Conservation (phyloP, 352 stramenopile species). For the Thraustotheca clavata region DNA sequence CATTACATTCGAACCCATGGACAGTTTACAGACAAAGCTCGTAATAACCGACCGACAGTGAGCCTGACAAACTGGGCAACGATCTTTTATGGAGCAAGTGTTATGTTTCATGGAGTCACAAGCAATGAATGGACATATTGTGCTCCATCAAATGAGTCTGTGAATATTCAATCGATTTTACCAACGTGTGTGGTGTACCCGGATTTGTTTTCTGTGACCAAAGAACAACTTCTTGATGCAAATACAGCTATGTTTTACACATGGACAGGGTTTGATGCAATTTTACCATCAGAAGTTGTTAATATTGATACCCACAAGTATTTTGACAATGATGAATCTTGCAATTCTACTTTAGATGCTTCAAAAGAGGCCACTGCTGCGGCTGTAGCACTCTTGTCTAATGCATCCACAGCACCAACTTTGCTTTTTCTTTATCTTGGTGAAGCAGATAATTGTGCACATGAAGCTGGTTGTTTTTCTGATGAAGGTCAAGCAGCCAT, state of each 20-base stretch:
- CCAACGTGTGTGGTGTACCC: conserved; percentile 14
- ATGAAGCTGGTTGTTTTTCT: conserved; percentile 17
- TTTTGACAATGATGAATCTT: neutral
- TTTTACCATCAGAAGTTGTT: conserved; percentile 6
- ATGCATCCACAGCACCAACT: neutral
- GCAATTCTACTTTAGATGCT: conserved; percentile 2
- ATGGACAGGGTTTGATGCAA: conserved; percentile 10
- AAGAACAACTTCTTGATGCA: conserved; percentile 14
- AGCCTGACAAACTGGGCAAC: conserved; percentile 20
- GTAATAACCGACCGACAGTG: conserved; percentile 12
- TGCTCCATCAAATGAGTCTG: neutral
- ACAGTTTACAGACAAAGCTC: conserved; percentile 15
- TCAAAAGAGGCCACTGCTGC: neutral
- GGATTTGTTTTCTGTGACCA: conserved; percentile 17
- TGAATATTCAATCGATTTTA: neutral
- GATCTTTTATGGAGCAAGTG: conserved; percentile 17
- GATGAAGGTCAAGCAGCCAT: conserved; percentile 8
- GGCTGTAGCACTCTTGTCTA: neutral
- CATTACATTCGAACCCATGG: conserved; percentile 10
- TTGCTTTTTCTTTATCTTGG: conserved; percentile 10
- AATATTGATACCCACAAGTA: conserved; percentile 3
- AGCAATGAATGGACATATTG: conserved; percentile 18
- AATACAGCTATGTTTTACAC: conserved; percentile 9
- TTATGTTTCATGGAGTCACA: conserved; percentile 21
- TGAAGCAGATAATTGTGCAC: conserved; percentile 10